phyloP scores from a whole-genome alignment of 768 basidiomycete species.

The Pleurotus eryngii region DNA sequence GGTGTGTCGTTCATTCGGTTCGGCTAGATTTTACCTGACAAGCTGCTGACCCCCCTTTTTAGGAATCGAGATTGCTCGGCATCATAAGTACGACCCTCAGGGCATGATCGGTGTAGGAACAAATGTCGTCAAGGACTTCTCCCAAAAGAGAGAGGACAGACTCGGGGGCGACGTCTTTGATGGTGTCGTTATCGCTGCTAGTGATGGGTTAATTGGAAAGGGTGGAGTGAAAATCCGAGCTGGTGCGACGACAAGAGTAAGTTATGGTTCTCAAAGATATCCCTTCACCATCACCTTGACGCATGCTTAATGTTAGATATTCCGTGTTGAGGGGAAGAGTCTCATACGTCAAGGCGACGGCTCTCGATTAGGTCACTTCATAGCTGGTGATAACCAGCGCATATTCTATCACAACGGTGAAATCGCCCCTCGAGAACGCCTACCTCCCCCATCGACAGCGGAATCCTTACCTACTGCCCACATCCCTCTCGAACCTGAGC shows the following conservation, averaged over 20 bases:
- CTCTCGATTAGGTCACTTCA: background rate
- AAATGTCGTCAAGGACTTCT: too few relatives aligned
- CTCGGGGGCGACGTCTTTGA: background rate
- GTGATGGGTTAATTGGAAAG: background rate
- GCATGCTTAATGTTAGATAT: background rate
- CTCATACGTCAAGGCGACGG: conserved; percentile 1
- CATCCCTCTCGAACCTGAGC: too few relatives aligned
- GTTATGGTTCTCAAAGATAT: background rate
- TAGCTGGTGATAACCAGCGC: too few relatives aligned
- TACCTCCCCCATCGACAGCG: too few relatives aligned
- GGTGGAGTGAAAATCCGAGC: background rate
- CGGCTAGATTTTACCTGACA: background rate
- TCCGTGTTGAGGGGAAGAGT: conserved; percentile 1
- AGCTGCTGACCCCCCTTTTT: background rate
- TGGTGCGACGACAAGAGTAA: background rate
- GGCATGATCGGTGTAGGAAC: background rate
- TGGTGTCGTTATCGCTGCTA: background rate
- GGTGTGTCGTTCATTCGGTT: background rate
- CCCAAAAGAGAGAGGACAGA: background rate
- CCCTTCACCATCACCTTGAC: background rate
- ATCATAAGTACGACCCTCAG: background rate
- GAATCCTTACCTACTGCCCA: too few relatives aligned
- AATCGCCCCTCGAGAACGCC: too few relatives aligned
- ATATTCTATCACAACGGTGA: too few relatives aligned
- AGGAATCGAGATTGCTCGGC: background rate